Percentiles rank a stretch among this genome's conserved stretches.
Evolutionary conservation across 2,329 filamentous ascomycete genomes (phyloP).

Genomic region (Arthrocladium fulminans): DNA sequence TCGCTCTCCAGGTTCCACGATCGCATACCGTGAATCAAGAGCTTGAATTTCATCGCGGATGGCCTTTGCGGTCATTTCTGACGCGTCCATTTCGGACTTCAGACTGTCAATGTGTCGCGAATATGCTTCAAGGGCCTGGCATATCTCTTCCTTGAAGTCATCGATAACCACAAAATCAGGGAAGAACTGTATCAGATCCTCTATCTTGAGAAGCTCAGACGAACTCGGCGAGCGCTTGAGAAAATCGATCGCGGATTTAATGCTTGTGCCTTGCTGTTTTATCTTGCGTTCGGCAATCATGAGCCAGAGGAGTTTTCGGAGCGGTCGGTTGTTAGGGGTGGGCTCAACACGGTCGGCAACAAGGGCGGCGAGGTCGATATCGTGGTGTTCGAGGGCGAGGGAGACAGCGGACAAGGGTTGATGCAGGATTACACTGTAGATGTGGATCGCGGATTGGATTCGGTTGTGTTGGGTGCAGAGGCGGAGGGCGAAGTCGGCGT

Average conservation of each 20-base stretch:
- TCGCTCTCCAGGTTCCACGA: conserved; percentile 90
- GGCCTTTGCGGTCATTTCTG: conserved; percentile 74
- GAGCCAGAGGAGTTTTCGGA: conserved; percentile 92
- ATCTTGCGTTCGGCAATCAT: conserved; percentile 93
- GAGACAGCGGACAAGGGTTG: conserved; percentile 80
- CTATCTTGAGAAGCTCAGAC: conserved; percentile 85
- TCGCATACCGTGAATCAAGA: conserved; percentile 82
- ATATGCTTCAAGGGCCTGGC: conserved; percentile 85
- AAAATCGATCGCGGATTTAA: conserved; percentile 90
- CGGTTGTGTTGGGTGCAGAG: conserved; percentile 91
- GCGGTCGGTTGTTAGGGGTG: conserved; percentile 58
- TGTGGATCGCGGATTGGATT: conserved; percentile 89
- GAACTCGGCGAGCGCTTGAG: conserved; percentile 51
- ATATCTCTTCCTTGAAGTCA: conserved; percentile 98
- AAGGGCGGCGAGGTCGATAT: conserved; percentile 79
- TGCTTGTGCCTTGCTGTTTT: conserved; percentile 59
- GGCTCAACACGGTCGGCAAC: conserved; percentile 69
- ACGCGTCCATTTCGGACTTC: conserved; percentile 93
- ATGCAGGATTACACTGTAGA: conserved; percentile 93
- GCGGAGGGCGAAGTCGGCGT: conserved; percentile 90
- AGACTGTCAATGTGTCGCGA: conserved; percentile 79
- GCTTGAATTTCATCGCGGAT: conserved; percentile 84
- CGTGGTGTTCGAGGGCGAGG: conserved; percentile 77
- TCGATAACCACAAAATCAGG: conserved; percentile 98
- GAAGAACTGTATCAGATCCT: conserved; percentile 96